Conservation (phyloP, 2,329 filamentous ascomycete species). For the Penicillium sp. region DNA sequence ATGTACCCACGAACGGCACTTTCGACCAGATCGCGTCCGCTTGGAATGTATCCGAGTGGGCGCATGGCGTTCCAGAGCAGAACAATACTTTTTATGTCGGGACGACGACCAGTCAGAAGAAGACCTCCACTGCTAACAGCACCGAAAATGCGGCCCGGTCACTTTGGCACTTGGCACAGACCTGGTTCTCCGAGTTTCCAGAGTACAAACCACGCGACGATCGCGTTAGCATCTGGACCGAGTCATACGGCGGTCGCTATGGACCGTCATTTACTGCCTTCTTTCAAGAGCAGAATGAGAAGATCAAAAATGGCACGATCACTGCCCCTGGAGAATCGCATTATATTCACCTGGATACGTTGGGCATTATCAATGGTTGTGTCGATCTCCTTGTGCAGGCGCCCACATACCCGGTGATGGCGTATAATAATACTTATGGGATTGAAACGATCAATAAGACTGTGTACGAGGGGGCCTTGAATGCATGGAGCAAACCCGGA, state of each 20-base stretch:
- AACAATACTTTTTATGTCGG: slow-evolving; percentile 56
- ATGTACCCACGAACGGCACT: slow-evolving; percentile 43
- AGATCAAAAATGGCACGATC: slow-evolving; percentile 36
- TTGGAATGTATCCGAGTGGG: slow-evolving; percentile 29
- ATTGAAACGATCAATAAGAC: slow-evolving; percentile 53
- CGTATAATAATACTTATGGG: slow-evolving; percentile 62
- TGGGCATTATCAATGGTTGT: slow-evolving; percentile 59
- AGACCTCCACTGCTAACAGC: slow-evolving; percentile 48
- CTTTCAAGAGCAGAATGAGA: slow-evolving; percentile 45
- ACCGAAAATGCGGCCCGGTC: slow-evolving; percentile 56
- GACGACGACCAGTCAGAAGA: slow-evolving; percentile 51
- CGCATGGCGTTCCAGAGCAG: slow-evolving; percentile 39
- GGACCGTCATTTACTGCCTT: slow-evolving; percentile 42
- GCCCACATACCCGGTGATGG: slow-evolving; percentile 51
- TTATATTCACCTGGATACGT: slow-evolving; percentile 51
- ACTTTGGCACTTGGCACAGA: slow-evolving; percentile 61
- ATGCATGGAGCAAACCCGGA: slow-evolving; percentile 45
- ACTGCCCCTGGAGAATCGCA: slow-evolving; percentile 27
- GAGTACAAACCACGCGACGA: slow-evolving; percentile 61
- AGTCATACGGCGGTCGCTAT: slow-evolving; percentile 49
- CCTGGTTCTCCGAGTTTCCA: slow-evolving; percentile 65
- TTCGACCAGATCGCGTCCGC: slow-evolving; percentile 28
- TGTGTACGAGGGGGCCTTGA: slow-evolving; percentile 47
- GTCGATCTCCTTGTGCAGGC: slow-evolving; percentile 53
- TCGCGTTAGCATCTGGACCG: slow-evolving; percentile 46